Percentiles rank a stretch among this genome's conserved stretches.
Conservation (phyloP, 2,329 filamentous ascomycete genomes). For the Hymenoscyphus albidus region DNA sequence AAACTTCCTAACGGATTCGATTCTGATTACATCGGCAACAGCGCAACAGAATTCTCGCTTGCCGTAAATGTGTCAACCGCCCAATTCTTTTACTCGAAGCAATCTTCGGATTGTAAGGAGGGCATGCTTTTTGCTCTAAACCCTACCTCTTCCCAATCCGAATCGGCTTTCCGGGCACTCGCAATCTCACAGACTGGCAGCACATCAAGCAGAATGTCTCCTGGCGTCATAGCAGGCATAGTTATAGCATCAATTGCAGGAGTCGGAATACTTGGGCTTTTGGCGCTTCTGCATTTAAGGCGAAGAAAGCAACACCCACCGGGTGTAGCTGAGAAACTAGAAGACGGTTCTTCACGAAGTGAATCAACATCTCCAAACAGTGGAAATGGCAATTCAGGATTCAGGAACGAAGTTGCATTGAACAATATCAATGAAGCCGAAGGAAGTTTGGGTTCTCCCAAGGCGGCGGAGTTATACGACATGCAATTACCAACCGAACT, state of each 20-base stretch:
- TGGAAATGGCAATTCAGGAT: neutral
- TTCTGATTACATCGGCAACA: constrained; percentile 47
- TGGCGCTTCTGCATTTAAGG: constrained; percentile 12
- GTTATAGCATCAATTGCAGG: constrained; percentile 10
- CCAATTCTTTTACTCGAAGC: constrained; percentile 21
- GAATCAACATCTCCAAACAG: neutral
- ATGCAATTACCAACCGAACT: constrained; percentile 6
- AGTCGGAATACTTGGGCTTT: constrained; percentile 7
- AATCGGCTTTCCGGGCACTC: constrained; percentile 8
- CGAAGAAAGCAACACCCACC: constrained; percentile 5
- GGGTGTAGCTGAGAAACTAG: neutral
- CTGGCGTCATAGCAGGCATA: constrained; percentile 13
- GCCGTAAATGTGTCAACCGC: constrained; percentile 13
- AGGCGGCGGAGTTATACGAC: constrained; percentile 6
- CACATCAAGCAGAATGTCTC: constrained; percentile 2
- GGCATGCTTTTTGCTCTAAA: constrained; percentile 22
- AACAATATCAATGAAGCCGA: neutral
- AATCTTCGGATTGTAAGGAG: constrained; percentile 14
- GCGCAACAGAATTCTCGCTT: constrained; percentile 30
- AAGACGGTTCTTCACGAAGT: neutral
- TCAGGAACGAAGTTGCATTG: constrained; percentile 1
- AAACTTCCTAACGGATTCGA: constrained; percentile 51
- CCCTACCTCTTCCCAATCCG: constrained; percentile 14
- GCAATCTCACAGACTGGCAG: constrained; percentile 8
- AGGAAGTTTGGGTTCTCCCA: constrained; percentile 1